Evolutionary conservation across 176 grass and related monocot genomes (phyloP), one percentile per base, ranked within the genome.

Genomic region (Poa pratensis): DNA sequence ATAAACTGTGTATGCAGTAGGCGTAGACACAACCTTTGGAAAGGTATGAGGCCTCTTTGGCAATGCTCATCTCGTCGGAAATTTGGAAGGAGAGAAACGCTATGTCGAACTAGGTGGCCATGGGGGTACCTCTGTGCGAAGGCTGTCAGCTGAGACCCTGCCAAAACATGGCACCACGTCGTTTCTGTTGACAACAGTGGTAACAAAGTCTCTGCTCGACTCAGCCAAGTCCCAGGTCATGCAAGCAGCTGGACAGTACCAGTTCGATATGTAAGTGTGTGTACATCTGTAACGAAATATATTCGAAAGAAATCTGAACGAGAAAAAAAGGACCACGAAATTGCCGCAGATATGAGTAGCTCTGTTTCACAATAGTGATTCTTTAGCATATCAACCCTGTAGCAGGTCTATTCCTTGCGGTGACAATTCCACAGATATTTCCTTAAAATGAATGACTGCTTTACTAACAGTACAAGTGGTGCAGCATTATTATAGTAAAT

Each of bases 191-290:
- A 94, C 48, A 35, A 94, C 57, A 34, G 89, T 82, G 23, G 89
- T 94, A 17, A 89, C 86, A 11, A 94, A 94, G 1, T 78, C 87
- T 80, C 83, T 89, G 27, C 89, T 78, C 4, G 67, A 91, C 32
- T 94, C 89, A 12, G 87, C 89, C 84, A 94, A 87, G 11, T 94
- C 87, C 92, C 92, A 91, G 39, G 84, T 91, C 89, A 91, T 91
- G 77, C 92, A 94, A 77, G 87, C 92, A 85, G 89, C 92, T 91
- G 80, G 39, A 82, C 73, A 84, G 27, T 28, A 81, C 22, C 18
- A 77, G 6, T 77, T 63, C 12, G 42, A 82, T 65, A 55, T 79
- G 82, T 85, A 3, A 85, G 51, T 52, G 40, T 27, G 59, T 39
- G 2, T 46, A 30, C 40, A 55, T 63, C 17, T 50, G 1, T 53